phyloP scores from a whole-genome alignment of 192 early-diverging fungal species.

The Entomortierella chlamydospora region DNA sequence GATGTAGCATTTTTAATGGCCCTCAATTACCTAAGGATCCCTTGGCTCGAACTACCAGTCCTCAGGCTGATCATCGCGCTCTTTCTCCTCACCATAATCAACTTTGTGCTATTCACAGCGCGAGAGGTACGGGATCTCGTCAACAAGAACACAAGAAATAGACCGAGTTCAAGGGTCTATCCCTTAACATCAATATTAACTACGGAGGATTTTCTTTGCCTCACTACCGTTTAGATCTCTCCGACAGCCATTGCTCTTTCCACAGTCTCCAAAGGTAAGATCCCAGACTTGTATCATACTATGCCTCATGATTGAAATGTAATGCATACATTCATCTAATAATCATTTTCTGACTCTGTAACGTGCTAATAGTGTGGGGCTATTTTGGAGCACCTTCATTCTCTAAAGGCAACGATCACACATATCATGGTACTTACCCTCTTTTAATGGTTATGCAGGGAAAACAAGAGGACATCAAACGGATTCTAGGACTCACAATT shows the following conservation, averaged over 20 bases:
- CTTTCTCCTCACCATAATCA: constrained; percentile 23
- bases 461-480: too few relatives aligned
- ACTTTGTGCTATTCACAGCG: constrained; percentile 46
- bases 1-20: constrained; percentile 53
- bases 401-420: neutral
- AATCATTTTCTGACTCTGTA: neutral
- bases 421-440: constrained; percentile 12
- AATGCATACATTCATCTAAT: too few relatives aligned
- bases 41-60: constrained; percentile 62
- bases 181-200: neutral
- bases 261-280: constrained; percentile 24
- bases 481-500: neutral
- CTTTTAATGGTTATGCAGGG: neutral
- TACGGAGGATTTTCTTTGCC: neutral
- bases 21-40: constrained; percentile 56
- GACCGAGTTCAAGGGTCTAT: neutral
- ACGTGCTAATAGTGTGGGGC: constrained; percentile 12
- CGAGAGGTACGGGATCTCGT: constrained; percentile 19
- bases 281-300: too few relatives aligned
- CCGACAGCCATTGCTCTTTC: constrained; percentile 27
- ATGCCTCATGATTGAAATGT: too few relatives aligned
- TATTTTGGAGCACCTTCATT: constrained; percentile 18
- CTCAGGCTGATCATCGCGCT: constrained; percentile 37
- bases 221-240: constrained; percentile 10
- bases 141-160: neutral